These are phyloP conservation scores for Alopecurus myosuroides DNA, from an alignment of 176 grass and related monocot genomes.

Conservation along the genomic window DNA sequence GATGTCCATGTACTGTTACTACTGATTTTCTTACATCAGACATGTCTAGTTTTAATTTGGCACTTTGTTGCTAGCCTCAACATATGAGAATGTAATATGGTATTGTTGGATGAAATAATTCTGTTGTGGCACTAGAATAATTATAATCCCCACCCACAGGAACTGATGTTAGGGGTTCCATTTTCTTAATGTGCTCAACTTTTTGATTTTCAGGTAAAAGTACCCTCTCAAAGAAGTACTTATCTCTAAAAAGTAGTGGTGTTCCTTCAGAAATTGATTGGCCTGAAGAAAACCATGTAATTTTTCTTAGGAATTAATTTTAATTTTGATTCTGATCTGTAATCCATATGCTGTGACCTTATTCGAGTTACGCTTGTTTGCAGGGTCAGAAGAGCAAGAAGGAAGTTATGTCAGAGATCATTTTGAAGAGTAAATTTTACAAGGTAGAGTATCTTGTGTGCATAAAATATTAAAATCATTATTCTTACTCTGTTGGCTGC, in stretches of 20 bases:
- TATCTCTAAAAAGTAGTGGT: constrained; percentile 41
- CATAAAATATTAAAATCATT: neutral
- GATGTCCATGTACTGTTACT: neutral
- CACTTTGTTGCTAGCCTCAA: constrained; percentile 16
- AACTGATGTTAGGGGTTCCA: constrained; percentile 3
- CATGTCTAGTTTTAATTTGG: neutral
- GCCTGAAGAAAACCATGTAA: constrained; percentile 42
- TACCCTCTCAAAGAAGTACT: constrained; percentile 19
- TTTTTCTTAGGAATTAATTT: constrained; percentile 15
- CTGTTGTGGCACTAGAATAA: neutral
- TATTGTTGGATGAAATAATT: neutral
- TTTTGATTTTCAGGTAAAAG: constrained; percentile 33
- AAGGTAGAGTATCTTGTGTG: constrained; percentile 44
- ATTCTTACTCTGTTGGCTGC: neutral
- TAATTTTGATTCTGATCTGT: neutral
- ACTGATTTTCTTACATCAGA: neutral
- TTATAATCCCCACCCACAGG: constrained; percentile 3
- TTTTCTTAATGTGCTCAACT: neutral
- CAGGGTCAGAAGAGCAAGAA: constrained; percentile 90
- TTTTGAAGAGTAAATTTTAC: constrained; percentile 97
- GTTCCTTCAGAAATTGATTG: constrained; percentile 37
- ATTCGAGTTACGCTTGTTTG: constrained; percentile 25
- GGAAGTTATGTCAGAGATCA: constrained; percentile 96
- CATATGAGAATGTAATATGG: neutral
- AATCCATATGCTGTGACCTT: constrained; percentile 15